Evolutionary conservation across 495 filamentous ascomycete genomes (phyloP), one percentile per base, ranked within the genome.

Genomic region (Corynascus novoguineensis): DNA sequence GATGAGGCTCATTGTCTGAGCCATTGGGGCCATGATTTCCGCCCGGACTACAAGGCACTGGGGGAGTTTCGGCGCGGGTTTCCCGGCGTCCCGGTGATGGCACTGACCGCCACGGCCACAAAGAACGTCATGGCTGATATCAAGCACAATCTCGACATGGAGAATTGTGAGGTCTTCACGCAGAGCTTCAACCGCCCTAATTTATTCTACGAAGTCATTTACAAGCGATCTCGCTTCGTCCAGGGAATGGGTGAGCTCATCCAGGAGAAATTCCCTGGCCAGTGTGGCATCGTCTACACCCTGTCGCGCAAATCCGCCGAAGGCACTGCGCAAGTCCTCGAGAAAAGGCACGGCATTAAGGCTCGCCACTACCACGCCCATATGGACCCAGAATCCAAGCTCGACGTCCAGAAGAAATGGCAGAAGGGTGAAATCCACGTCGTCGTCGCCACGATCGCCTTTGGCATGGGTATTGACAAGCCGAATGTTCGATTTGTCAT

Each of bases 391-490:
- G 62, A 78, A 8, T 79, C 86, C 17, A 92, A 88, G 68, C 69
- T 73, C 1, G 52, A 77, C 6, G 77, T 91, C 6, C 95, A 97
- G 66, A 79, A 78, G 53, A 63, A 83, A 4, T 99, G 93, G 93
- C 95, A 97, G 66, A 66, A 69, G 22, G 88, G 90, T 3, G 72
- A 74, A 57, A 80, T 82, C 59, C 85, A 95, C 57, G 89, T 99
- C 32, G 92, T 99, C 24, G 93, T 99, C 27, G 95, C 93, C n/a
- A 99, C 93, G 0, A 97, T 97, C 69, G 93, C 93, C 27, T 98
- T 98, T 67, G 93, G 93, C 10, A 98, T 98, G 93, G 93, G 93
- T 15, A 97, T 98, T 53, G 93, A 98, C 72, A 98, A 98, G 69
- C 80, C 90, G 0, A 86, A 98, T 68, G 92, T 98, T 35, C 87